These are phyloP conservation scores for Sinapis alba DNA, from an alignment of 441 rosid species.

Conservation along the genomic window DNA sequence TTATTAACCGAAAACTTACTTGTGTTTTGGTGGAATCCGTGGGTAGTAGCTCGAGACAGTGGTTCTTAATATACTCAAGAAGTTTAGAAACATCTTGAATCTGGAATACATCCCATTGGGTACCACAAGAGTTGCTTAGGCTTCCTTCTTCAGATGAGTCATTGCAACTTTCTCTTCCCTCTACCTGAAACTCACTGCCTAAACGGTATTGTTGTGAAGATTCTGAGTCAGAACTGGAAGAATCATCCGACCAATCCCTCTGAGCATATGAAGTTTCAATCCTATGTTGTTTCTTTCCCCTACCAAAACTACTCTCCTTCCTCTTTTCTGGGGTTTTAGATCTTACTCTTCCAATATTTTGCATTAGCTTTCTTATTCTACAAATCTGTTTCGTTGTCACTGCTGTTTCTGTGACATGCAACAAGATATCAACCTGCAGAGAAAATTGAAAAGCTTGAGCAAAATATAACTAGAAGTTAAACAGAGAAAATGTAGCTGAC, in stretches of 20 bases:
- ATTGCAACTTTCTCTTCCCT: conserved; percentile 38
- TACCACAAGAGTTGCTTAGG: conserved; percentile 62
- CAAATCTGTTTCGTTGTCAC: conserved; percentile 80
- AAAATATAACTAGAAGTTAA: neutral
- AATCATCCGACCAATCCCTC: conserved; percentile 44
- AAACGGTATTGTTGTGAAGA: conserved; percentile 42
- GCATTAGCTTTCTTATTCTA: conserved; percentile 74
- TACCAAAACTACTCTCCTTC: conserved; percentile 32
- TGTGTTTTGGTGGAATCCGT: conserved; percentile 44
- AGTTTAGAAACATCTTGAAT: conserved; percentile 90
- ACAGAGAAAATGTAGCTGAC: neutral
- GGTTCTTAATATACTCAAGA: conserved; percentile 68
- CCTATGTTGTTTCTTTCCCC: conserved; percentile 50
- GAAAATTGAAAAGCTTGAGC: conserved; percentile 29
- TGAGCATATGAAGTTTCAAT: conserved; percentile 41
- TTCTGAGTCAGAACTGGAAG: conserved; percentile 55
- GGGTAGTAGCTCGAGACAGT: conserved; percentile 59
- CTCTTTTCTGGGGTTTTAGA: conserved; percentile 11
- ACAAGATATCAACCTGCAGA: conserved; percentile 90
- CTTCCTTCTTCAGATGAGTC: conserved; percentile 40
- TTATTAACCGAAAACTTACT: conserved; percentile 50
- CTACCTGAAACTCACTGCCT: conserved; percentile 34
- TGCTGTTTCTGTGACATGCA: conserved; percentile 72
- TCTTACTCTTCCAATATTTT: conserved; percentile 19
- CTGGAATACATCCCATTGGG: conserved; percentile 93